A percentile compares a stretch with the other conserved stretches of the same genome.
These are phyloP conservation scores for Decorospora gaudefroyi DNA, from an alignment of 2,329 filamentous ascomycete species.

Conservation along the genomic window DNA sequence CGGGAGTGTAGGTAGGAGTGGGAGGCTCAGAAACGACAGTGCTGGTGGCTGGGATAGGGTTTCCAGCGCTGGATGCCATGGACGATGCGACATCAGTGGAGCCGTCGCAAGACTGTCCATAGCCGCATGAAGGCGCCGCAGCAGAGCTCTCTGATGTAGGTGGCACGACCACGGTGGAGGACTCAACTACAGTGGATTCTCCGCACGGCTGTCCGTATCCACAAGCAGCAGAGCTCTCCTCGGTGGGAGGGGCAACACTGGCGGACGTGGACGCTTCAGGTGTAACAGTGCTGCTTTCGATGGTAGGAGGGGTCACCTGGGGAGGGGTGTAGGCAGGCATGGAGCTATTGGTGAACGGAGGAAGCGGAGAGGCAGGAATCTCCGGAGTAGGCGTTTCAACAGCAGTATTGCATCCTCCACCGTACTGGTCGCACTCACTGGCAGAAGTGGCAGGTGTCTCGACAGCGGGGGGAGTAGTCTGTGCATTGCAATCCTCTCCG, in stretches of 20 bases:
- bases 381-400: slow-evolving; percentile 4
- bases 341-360: slow-evolving; percentile 27
- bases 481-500: no score
- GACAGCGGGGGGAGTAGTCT: slow-evolving; percentile 13
- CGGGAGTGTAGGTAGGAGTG: slow-evolving; percentile 29
- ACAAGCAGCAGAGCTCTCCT: slow-evolving; percentile 5
- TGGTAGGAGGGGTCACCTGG: slow-evolving; percentile 9
- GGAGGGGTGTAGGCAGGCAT: slow-evolving; percentile 17
- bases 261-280: slow-evolving; percentile 11
- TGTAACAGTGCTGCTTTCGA: slow-evolving; percentile 12
- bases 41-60: slow-evolving; percentile 17
- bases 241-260: slow-evolving; percentile 10
- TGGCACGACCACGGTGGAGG: slow-evolving; percentile 1
- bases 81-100: slow-evolving; percentile 17
- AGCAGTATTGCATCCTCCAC: slow-evolving; percentile 3
- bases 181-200: slow-evolving; percentile 9
- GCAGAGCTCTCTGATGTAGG: slow-evolving; percentile 6
- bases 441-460: slow-evolving; percentile 8
- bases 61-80: slow-evolving; percentile 4
- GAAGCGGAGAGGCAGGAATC: slow-evolving; percentile 8
- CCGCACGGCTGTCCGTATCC: slow-evolving; percentile 17
- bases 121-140: slow-evolving; percentile 16
- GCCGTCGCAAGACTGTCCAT: slow-evolving; percentile 24
- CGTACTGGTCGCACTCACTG: slow-evolving; percentile 11
- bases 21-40: slow-evolving; percentile 22